Percentiles rank a stretch among this genome's conserved stretches.
Evolutionary conservation across 345 rosid species (phyloP).

Genomic region (Odontarrhena argentea): DNA sequence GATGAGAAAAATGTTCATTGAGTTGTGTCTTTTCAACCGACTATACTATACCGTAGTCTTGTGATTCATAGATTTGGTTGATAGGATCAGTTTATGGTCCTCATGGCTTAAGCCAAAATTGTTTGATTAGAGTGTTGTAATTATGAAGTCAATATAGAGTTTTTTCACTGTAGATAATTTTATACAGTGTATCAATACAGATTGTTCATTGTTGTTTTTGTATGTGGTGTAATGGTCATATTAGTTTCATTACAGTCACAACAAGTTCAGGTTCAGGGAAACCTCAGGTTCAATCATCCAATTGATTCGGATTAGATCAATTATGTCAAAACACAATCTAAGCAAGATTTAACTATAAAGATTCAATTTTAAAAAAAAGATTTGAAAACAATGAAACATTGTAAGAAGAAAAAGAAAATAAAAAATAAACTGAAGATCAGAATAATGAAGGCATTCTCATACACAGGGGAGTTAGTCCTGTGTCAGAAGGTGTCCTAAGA

Average conservation of each 20-base stretch:
- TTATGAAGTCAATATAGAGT: not conserved
- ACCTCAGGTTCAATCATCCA: no score
- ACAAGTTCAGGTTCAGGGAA: no score
- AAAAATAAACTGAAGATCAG: constrained; percentile 46
- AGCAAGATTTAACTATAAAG: not conserved
- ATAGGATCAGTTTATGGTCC: not conserved
- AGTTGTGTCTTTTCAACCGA: no score
- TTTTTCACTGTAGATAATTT: not conserved
- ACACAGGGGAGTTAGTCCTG: constrained; percentile 42
- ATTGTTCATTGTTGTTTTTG: not conserved
- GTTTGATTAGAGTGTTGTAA: not conserved
- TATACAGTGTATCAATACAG: no score
- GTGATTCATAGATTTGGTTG: not conserved
- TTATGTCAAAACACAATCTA: not conserved
- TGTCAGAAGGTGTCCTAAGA: constrained; percentile 73
- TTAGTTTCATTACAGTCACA: no score
- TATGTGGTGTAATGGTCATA: not conserved
- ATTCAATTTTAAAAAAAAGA: not conserved
- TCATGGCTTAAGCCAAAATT: not conserved
- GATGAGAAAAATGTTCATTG: not conserved
- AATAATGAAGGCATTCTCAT: constrained; percentile 51
- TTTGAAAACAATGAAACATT: not conserved
- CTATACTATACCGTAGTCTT: no score
- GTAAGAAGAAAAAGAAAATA: not conserved
- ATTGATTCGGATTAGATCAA: no score